Percentiles rank a stretch among this genome's conserved stretches.
These are phyloP conservation scores for Marasmius oreades DNA, from an alignment of 1,284 basidiomycete genomes.

Conservation along the genomic window DNA sequence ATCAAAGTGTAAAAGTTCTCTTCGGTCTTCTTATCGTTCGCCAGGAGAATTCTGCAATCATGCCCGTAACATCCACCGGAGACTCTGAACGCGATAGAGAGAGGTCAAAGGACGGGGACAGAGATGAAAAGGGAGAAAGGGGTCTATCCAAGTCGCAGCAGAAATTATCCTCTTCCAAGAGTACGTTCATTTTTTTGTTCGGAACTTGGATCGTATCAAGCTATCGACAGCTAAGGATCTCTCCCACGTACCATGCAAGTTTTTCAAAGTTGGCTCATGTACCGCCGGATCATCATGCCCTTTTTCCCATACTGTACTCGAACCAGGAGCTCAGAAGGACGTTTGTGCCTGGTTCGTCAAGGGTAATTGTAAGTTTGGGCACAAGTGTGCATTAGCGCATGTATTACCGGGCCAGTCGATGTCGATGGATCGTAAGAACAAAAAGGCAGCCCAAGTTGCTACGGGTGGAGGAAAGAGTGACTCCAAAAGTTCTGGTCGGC, in stretches of 20 bases:
- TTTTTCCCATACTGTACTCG: conserved; percentile 76
- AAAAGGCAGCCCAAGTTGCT: conserved; percentile 87
- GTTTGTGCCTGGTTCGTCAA: conserved; percentile 94
- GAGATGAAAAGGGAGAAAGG: conserved; percentile 1
- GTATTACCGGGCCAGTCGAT: conserved; percentile 91
- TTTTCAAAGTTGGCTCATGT: conserved; percentile 92
- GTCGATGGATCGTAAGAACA: conserved; percentile 98
- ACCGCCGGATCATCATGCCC: conserved; percentile 95
- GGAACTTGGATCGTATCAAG: neutral
- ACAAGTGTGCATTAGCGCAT: conserved; percentile 95
- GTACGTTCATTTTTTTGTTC: conserved; percentile 3
- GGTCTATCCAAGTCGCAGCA: conserved; percentile 2
- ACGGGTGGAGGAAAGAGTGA: conserved; percentile 35
- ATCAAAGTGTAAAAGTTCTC: neutral
- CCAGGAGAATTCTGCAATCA: neutral
- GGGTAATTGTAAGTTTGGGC: conserved; percentile 97
- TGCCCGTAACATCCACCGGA: conserved; percentile 2
- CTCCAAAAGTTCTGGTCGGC: conserved; percentile 31
- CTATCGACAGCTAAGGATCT: conserved; percentile 71
- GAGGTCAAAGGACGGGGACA: conserved; percentile 6
- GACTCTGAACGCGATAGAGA: conserved; percentile 6
- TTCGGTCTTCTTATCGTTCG: neutral
- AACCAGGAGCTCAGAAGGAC: conserved; percentile 84
- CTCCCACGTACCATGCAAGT: conserved; percentile 97
- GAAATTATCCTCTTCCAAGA: conserved; percentile 7